Evolutionary conservation across 164 flowering plant species (phyloP).

Genomic region (Umbellularia californica): DNA sequence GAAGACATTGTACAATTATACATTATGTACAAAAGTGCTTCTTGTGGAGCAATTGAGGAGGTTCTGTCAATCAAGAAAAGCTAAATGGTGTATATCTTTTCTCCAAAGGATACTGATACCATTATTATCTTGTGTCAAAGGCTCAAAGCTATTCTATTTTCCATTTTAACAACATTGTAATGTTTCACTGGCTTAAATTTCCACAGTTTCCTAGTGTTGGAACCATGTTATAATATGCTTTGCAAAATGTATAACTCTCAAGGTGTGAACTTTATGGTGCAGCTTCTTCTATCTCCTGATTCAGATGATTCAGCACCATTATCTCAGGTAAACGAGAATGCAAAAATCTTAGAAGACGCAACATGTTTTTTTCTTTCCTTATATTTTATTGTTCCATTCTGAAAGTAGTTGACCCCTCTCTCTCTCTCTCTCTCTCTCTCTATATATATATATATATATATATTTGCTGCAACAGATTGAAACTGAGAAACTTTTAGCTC

Average conservation of each 20-base stretch:
- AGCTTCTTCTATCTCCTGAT: conserved; percentile 22
- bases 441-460: not conserved
- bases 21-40: too few species aligned
- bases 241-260: not conserved
- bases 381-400: not conserved
- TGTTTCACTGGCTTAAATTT: too few species aligned
- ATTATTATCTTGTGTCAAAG: too few species aligned
- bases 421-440: too few species aligned
- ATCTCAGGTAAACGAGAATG: conserved; percentile 17
- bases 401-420: not conserved
- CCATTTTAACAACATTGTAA: too few species aligned
- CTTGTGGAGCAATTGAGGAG: too few species aligned
- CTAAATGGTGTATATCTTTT: too few species aligned
- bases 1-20: too few species aligned
- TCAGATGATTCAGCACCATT: conserved; percentile 24
- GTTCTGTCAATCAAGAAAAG: too few species aligned
- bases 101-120: too few species aligned
- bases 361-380: too few species aligned
- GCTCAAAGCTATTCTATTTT: too few species aligned
- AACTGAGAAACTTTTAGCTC: conserved; percentile 83
- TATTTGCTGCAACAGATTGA: conserved; percentile 48
- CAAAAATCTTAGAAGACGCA: not conserved
- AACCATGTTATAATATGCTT: not conserved
- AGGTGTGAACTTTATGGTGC: not conserved
- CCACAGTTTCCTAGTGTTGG: not conserved